Evolutionary conservation across 441 rosid genomes (phyloP), one percentile per base, ranked within the genome.

Genomic region (Biscutella auriculata): DNA sequence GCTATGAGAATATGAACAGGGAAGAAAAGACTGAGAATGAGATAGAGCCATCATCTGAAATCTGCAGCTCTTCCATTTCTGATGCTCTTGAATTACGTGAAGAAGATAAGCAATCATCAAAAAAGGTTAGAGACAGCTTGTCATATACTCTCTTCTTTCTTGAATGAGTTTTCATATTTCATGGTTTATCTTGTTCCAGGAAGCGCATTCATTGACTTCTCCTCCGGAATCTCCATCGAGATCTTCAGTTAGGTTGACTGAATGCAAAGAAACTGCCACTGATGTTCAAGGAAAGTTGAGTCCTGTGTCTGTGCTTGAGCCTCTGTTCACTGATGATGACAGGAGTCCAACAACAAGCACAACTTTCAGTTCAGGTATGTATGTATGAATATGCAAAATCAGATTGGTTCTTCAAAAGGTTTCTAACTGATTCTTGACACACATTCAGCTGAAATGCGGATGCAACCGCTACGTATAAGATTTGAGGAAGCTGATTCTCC

Each of bases 261-360:
- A 76, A 39, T 60, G 68, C 69, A 75, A 60, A 36, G 92, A 73
- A 36, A 58, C 62, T 17, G 59, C 58, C 54, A 44, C 34, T 36
- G 86, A 82, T 8, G 53, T 72, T 45, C 77, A 66, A 10, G 98
- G 82, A 44, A 68, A 82, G 49, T 78, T 78, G 48, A 93, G 95
- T 78, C 98, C 95, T 8, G 74, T 88, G 60, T 93, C 97, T 67
- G 93, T 93, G 57, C 95, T 88, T 19, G 96, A 88, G 70, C 82
- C 79, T 12, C 62, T 73, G 34, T 87, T 74, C 45, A 52, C 68
- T 21, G 98, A 85, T 67, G 95, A 88, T 45, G 98, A 84, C 42
- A 63, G 70, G 53, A 87, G 92, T 66, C 95, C 95, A 35, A 76
- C 83, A 64, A 76, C 87, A 64, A 76, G 81, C 63, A 75, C 76